Base-by-base conservation (phyloP, 495 filamentous ascomycete species). In the Aspergillus cavernicola region DNA sequence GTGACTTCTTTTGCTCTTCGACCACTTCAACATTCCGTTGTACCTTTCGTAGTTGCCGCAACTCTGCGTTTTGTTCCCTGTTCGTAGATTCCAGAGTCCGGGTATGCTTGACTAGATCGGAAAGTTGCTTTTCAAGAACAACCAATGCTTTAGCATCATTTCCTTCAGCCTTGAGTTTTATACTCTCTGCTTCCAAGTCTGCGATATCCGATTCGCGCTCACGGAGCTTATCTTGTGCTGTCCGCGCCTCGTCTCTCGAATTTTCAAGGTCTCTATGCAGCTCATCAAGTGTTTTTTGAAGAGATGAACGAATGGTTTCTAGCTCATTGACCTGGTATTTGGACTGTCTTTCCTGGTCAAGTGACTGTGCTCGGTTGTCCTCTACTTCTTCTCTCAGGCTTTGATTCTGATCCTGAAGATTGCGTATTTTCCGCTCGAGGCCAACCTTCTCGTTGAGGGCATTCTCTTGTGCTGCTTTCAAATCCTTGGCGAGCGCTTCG, bases 21-120 rank as follows among this genome's bases (percentile, higher is more conserved):
- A 97, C 85, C n/a, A 97, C 80, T 56, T 96, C 90, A 4, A 96
- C 84, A 31, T 86, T 89, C 66, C 88, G 92, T 60, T 89, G 84
- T 16, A 85, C 64, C 62, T 89, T 85, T 13, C 90, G 83, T 35
- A 92, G 76, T 52, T 88, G 84, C 45, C 87, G 88, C 5, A 97
- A 68, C 61, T 99, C 92, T 7, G 78, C 67, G n/a, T 73, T 66
- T 60, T 95, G 92, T 43, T 95, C 87, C 26, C 91, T 76, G 58
- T 88, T 96, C 33, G 80, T 80, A 0, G 81, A 74, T 66, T 97
- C 95, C 13, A 97, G 71, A 23, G 81, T 85, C 52, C 86, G 84
- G 52, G 97, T 96, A 63, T 97, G 90, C 24, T 78, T 79, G 20
- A 97, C 88, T 60, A 97, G 93, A 36, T 97, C 92, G 6, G 81